phyloP scores from a whole-genome alignment of 2,329 filamentous ascomycete genomes.

The Nemania sp. region DNA sequence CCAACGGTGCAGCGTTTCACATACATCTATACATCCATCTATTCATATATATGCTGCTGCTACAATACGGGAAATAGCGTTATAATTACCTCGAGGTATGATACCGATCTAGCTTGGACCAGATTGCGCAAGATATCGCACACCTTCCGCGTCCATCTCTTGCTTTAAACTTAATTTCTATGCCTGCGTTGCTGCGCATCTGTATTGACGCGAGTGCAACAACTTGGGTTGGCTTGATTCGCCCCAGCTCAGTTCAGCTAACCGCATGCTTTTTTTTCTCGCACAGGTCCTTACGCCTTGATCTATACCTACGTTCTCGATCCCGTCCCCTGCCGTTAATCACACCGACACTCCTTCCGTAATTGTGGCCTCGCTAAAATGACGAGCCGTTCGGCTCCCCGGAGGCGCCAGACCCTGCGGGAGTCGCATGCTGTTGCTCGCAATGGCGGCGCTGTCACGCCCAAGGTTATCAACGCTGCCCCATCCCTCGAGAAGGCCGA shows the following conservation, averaged over 20 bases:
- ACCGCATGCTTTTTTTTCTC: slow-evolving; percentile 18
- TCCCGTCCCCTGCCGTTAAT: slow-evolving; percentile 16
- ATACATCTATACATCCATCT: background rate
- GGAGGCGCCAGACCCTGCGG: slow-evolving; percentile 60
- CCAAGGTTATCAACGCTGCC: slow-evolving; percentile 66
- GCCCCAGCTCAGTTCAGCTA: slow-evolving; percentile 1
- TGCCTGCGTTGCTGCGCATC: background rate
- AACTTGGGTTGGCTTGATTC: background rate
- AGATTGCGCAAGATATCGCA: background rate
- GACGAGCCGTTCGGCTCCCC: slow-evolving; percentile 56
- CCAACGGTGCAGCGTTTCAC: slow-evolving; percentile 7
- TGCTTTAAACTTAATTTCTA: background rate
- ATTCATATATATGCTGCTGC: slow-evolving; percentile 20
- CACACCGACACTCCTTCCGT: slow-evolving; percentile 41
- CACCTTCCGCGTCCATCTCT: background rate
- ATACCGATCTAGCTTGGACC: slow-evolving; percentile 13
- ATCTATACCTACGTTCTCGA: slow-evolving; percentile 9
- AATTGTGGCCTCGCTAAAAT: slow-evolving; percentile 51
- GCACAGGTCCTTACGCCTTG: slow-evolving; percentile 26
- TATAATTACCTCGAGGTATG: slow-evolving; percentile 29
- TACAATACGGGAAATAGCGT: slow-evolving; percentile 16
- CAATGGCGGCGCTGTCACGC: slow-evolving; percentile 56
- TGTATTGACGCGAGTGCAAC: background rate
- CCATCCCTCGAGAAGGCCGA: slow-evolving; percentile 67
- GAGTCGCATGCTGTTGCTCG: slow-evolving; percentile 57